phyloP scores from a whole-genome alignment of 192 early-diverging fungal genomes.

The Backusella australiensis region DNA sequence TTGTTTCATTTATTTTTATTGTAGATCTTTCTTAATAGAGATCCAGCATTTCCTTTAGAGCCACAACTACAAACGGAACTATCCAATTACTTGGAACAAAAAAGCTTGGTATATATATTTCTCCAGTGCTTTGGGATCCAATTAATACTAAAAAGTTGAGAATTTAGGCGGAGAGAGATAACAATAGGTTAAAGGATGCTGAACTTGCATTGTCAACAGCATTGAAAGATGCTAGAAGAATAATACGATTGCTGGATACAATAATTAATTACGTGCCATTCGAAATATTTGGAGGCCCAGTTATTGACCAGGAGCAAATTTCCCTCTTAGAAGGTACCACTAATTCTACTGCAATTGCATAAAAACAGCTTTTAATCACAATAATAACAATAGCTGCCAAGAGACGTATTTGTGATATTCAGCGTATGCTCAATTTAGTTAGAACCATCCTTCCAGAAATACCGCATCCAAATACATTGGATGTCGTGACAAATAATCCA shows the following conservation, averaged over 20 bases:
- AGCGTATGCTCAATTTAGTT: conserved; percentile 18
- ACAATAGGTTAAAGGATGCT: conserved; percentile 5
- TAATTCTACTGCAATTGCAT: background rate
- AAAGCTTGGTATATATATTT: conserved; percentile 2
- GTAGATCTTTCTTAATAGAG: conserved; percentile 13
- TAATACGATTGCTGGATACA: background rate
- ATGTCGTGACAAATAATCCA: conserved; percentile 26
- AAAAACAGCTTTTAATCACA: background rate
- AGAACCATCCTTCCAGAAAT: conserved; percentile 28
- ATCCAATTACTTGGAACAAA: conserved; percentile 22
- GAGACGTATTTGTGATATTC: conserved; percentile 6
- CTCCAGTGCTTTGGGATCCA: background rate
- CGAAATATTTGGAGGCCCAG: conserved; percentile 22
- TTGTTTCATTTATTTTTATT: background rate
- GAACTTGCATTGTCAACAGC: conserved; percentile 13
- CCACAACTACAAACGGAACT: conserved; percentile 14
- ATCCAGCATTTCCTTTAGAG: conserved; percentile 5
- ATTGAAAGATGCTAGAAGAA: background rate
- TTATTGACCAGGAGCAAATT: conserved; percentile 24
- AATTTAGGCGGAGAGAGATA: conserved; percentile 16
- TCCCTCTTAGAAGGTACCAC: conserved; percentile 13
- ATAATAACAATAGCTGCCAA: background rate
- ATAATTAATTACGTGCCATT: conserved; percentile 16
- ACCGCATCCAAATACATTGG: conserved; percentile 17
- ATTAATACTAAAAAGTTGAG: background rate